Conservation (phyloP, 164 flowering plant genomes). For the Vitis amurensis region DNA sequence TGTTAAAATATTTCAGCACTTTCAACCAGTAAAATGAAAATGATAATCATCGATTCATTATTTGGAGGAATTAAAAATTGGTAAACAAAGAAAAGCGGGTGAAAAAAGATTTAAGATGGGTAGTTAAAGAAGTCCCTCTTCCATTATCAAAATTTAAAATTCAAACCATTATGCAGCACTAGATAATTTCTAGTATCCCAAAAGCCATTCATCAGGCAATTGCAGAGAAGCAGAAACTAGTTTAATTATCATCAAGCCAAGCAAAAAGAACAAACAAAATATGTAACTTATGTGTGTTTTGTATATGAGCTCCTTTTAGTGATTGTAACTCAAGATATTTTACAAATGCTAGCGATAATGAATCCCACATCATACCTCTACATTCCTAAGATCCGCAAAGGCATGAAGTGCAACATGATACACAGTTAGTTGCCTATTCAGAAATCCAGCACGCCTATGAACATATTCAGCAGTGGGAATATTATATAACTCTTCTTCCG, state of each 20-base stretch:
- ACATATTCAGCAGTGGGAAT: conserved; percentile 80
- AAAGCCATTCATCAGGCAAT: neutral
- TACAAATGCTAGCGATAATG: neutral
- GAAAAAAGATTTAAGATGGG: too few species aligned
- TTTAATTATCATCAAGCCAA: neutral
- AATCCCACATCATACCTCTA: conserved; percentile 49
- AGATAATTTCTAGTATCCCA: too few species aligned
- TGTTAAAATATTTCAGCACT: neutral
- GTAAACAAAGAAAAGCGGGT: too few species aligned
- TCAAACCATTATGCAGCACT: too few species aligned
- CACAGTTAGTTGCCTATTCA: conserved; percentile 59
- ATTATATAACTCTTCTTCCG: conserved; percentile 85
- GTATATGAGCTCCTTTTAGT: neutral
- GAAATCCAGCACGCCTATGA: conserved; percentile 58
- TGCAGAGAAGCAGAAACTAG: neutral
- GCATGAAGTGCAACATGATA: conserved; percentile 91
- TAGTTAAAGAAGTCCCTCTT: too few species aligned
- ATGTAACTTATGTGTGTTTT: too few species aligned
- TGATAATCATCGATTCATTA: too few species aligned
- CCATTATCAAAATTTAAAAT: too few species aligned
- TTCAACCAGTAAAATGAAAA: too few species aligned
- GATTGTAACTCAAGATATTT: neutral
- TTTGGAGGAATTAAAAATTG: too few species aligned
- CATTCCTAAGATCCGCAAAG: conserved; percentile 69
- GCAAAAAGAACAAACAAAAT: too few species aligned